Evolutionary conservation across 192 early-diverging fungal genomes (phyloP).

Genomic region (Geranomyces michiganensis): DNA sequence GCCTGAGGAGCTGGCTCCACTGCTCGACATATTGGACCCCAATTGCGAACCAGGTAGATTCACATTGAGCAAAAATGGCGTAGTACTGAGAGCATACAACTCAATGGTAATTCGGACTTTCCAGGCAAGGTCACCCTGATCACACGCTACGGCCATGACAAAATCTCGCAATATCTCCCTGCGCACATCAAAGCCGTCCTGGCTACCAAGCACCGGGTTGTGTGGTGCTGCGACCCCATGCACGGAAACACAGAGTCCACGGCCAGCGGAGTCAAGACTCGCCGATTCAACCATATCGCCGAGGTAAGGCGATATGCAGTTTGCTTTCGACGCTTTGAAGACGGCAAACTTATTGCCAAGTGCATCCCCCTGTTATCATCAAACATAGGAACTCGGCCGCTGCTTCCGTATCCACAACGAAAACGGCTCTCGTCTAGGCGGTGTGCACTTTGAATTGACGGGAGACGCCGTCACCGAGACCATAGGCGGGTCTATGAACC

Average conservation of each 20-base stretch:
- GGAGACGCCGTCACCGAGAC: conserved; percentile 94
- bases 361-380: background rate
- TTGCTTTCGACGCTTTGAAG: no score
- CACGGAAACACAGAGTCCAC: conserved; percentile 96
- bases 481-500: conserved; percentile 97
- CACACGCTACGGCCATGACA: conserved; percentile 87
- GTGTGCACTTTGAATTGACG: conserved; percentile 97
- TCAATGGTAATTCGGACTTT: no score
- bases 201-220: conserved; percentile 79
- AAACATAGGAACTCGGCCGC: conserved; percentile 70
- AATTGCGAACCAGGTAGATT: conserved; percentile 55
- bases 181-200: conserved; percentile 91
- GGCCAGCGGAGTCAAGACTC: conserved; percentile 83
- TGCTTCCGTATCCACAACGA: conserved; percentile 83
- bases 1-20: conserved; percentile 77
- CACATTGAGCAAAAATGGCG: no score
- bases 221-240: conserved; percentile 97
- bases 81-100: no score
- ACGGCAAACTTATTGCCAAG: no score
- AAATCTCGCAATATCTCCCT: conserved; percentile 81
- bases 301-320: conserved; percentile 29
- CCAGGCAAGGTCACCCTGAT: conserved; percentile 90
- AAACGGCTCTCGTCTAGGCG: conserved; percentile 73
- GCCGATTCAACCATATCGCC: conserved; percentile 88
- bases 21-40: conserved; percentile 88